Percentiles rank a stretch among this genome's conserved stretches.
Conservation (phyloP, 345 rosid genomes). For the Rhizophora mangle region DNA sequence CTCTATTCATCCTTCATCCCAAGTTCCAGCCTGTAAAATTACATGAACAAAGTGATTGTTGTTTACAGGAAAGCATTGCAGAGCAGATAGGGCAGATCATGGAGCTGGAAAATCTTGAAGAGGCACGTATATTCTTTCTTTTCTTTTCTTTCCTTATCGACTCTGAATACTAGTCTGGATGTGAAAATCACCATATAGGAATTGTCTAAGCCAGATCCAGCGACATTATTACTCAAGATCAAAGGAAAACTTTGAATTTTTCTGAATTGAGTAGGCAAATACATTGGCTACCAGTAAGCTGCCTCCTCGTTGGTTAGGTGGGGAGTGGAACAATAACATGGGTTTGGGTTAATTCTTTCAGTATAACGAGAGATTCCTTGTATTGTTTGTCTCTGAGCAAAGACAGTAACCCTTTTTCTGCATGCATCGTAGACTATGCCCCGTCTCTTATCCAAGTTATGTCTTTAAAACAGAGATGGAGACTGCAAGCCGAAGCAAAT, state of each 20-base stretch:
- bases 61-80: slow-evolving; percentile 65
- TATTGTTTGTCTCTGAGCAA: no score
- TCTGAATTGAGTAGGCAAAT: background rate
- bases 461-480: slow-evolving; percentile 64
- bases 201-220: background rate
- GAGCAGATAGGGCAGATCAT: slow-evolving; percentile 83
- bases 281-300: no score
- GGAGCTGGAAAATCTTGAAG: slow-evolving; percentile 98
- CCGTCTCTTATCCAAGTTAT: no score
- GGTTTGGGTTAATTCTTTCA: no score
- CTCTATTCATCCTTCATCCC: slow-evolving; percentile 1
- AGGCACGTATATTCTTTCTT: slow-evolving; percentile 40
- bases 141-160: background rate
- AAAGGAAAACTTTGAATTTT: background rate
- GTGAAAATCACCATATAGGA: background rate
- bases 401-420: no score
- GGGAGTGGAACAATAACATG: no score
- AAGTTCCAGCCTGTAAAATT: background rate
- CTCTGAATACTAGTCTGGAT: background rate
- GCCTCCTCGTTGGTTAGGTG: no score
- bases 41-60: slow-evolving; percentile 13
- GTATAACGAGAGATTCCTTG: no score
- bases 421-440: background rate
- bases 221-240: background rate
- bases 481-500: slow-evolving; percentile 84